Base-by-base conservation (phyloP, 305 asterid species). In the Lippia alba region DNA sequence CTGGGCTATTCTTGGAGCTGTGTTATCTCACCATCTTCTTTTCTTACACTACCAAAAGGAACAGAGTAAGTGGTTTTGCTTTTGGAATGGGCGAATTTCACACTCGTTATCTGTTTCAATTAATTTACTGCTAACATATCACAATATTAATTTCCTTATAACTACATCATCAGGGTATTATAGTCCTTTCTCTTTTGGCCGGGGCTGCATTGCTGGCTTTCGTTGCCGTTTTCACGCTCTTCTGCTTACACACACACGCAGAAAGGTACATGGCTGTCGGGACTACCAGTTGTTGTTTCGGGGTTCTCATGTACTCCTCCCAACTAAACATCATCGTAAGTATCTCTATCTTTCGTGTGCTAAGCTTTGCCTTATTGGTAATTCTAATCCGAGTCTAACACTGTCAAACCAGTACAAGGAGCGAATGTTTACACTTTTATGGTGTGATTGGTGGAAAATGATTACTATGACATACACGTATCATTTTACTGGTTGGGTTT, bases 261-360 rank as follows among this genome's bases (percentile, higher is more conserved):
- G 17, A 2, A 0, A 82, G 97, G 80, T 80, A 93, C 16, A 78
- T 39, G 66, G 62, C 89, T 10, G 90, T 82, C 12, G 97, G 97
- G 34, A 67, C 73, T 4, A 51, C 89, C 32, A 84, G 87, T 12
- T 76, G 76, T 1, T 20, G 84, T 45, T 85, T 83, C n/a, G 93
- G 96, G n/a, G 71, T 86, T 59, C 53, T 82, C 12, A 84, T 91
- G 85, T 87, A 91, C 16, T 86, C 61, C 24, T 72, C 97, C 9
- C 97, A 96, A 8, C 84, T 91, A 0, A 76, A 94, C 67, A 70
- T 91, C 64, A 17, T 89, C 74, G 90, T 86, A 86, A 66, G 85
- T 68, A 8, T n/a, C n/a, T n/a, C n/a, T n/a, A n/a, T n/a, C n/a
- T n/a, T n/a, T n/a, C n/a, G n/a, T n/a, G n/a, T n/a, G n/a, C n/a